phyloP scores from a whole-genome alignment of 169 alveolate genomes.

The Plasmodium knowlesi region DNA sequence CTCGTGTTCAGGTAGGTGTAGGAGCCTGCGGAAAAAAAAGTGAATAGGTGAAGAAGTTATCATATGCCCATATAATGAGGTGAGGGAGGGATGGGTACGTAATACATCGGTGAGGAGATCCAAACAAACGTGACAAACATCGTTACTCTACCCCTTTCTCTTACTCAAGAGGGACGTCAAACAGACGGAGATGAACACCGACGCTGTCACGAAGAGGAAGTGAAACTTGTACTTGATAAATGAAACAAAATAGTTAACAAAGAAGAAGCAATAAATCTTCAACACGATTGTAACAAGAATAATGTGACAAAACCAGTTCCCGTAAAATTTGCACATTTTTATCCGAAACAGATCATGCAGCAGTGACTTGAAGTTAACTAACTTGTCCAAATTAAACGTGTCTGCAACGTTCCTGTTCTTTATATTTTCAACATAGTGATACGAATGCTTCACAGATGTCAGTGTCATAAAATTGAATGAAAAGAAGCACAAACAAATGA shows the following conservation, averaged over 20 bases:
- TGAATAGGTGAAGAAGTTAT: not conserved
- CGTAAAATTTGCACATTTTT: conserved; percentile 36
- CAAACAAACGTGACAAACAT: not conserved
- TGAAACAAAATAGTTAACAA: not conserved
- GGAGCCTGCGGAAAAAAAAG: not conserved
- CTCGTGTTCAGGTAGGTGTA: not conserved
- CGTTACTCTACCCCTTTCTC: not conserved
- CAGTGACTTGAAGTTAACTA: conserved; percentile 8
- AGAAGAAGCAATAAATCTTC: conserved; percentile 32
- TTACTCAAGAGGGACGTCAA: conserved; percentile 27
- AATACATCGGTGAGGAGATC: not conserved
- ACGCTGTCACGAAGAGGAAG: conserved; percentile 23
- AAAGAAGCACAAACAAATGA: conserved; percentile 16
- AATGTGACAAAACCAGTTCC: conserved; percentile 28
- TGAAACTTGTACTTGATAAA: conserved; percentile 40
- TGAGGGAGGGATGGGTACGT: too few species aligned
- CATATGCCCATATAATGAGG: not conserved
- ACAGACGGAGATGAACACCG: conserved; percentile 15
- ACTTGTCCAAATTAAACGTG: not conserved
- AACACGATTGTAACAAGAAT: conserved; percentile 13
- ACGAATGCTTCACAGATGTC: conserved; percentile 16
- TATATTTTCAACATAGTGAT: conserved; percentile 49
- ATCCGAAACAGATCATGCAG: conserved; percentile 16
- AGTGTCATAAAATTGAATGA: conserved; percentile 30
- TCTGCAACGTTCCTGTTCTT: conserved; percentile 20